These are phyloP conservation scores for Cyclostephanos tholiformis DNA, from an alignment of 108 stramenopile species.

Conservation along the genomic window DNA sequence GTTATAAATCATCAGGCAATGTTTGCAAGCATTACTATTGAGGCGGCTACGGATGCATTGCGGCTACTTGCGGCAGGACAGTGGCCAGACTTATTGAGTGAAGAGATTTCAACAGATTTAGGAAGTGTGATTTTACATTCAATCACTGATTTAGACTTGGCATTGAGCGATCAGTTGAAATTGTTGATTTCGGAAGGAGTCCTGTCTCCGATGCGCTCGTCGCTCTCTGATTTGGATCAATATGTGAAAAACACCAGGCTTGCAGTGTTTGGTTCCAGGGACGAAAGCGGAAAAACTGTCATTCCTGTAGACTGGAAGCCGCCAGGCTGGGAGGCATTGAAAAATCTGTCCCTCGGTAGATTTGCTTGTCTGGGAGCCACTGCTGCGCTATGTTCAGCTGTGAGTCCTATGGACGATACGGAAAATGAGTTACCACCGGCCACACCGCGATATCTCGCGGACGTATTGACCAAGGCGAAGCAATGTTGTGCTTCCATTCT, in stretches of 20 bases:
- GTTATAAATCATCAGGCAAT: slow-evolving; percentile 75
- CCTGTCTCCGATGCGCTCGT: slow-evolving; percentile 74
- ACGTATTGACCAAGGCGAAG: slow-evolving; percentile 33
- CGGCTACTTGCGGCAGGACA: slow-evolving; percentile 79
- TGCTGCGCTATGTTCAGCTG: slow-evolving; percentile 70
- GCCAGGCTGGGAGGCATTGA: slow-evolving; percentile 68
- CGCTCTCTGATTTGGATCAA: slow-evolving; percentile 71
- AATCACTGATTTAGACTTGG: slow-evolving; percentile 64
- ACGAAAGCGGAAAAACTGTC: slow-evolving; percentile 58
- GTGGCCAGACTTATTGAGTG: slow-evolving; percentile 80
- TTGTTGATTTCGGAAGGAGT: slow-evolving; percentile 82
- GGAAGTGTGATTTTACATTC: slow-evolving; percentile 72
- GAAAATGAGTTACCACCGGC: slow-evolving; percentile 44
- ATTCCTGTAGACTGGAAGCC: slow-evolving; percentile 81
- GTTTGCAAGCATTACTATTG: slow-evolving; percentile 66
- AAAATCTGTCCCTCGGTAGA: slow-evolving; percentile 62
- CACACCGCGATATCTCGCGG: slow-evolving; percentile 27
- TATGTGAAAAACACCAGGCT: slow-evolving; percentile 58
- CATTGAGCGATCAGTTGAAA: slow-evolving; percentile 68
- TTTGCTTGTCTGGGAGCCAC: slow-evolving; percentile 73
- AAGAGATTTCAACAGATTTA: slow-evolving; percentile 70
- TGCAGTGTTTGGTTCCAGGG: slow-evolving; percentile 62
- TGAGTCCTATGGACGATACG: slow-evolving; percentile 52
- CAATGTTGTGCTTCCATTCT: slow-evolving; percentile 26
- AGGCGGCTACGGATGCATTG: slow-evolving; percentile 63